These are phyloP conservation scores for Serendipita sp. DNA, from an alignment of 768 basidiomycete species.

Conservation along the genomic window DNA sequence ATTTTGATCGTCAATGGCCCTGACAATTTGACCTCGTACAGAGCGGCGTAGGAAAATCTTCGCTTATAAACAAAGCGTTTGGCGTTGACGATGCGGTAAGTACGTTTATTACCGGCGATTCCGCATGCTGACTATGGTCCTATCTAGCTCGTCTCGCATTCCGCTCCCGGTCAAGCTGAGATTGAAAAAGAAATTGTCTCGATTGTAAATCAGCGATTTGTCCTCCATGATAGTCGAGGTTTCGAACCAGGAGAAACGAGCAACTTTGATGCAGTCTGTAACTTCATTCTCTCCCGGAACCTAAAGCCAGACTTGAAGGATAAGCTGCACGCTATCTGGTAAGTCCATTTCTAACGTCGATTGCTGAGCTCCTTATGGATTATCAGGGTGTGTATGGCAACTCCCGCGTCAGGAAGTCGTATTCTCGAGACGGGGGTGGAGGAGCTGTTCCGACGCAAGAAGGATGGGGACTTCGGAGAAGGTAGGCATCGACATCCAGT, in stretches of 20 bases:
- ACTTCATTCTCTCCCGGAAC: conserved; percentile 9
- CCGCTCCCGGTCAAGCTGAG: conserved; percentile 7
- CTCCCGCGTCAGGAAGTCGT: neutral
- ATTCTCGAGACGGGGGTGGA: neutral
- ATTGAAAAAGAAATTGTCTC: conserved; percentile 11
- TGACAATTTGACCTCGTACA: neutral
- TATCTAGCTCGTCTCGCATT: neutral
- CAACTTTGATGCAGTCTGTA: conserved; percentile 5
- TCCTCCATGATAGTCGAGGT: conserved; percentile 12
- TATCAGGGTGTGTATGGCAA: neutral
- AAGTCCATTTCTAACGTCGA: neutral
- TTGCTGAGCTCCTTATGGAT: too few species aligned
- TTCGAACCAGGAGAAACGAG: conserved; percentile 9
- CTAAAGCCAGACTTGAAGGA: conserved; percentile 10
- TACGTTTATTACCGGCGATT: neutral
- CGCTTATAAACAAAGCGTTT: neutral
- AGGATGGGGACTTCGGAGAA: neutral
- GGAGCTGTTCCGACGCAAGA: neutral
- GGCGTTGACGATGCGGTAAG: neutral
- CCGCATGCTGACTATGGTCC: neutral
- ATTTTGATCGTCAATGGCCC: too few species aligned
- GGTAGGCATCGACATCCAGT: neutral
- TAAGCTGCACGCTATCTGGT: conserved; percentile 13
- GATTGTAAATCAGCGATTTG: conserved; percentile 9
- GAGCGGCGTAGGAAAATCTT: neutral